Percentiles rank a stretch among this genome's conserved stretches.
Evolutionary conservation across 1,284 basidiomycete genomes (phyloP).

Genomic region (Melampsora americana): DNA sequence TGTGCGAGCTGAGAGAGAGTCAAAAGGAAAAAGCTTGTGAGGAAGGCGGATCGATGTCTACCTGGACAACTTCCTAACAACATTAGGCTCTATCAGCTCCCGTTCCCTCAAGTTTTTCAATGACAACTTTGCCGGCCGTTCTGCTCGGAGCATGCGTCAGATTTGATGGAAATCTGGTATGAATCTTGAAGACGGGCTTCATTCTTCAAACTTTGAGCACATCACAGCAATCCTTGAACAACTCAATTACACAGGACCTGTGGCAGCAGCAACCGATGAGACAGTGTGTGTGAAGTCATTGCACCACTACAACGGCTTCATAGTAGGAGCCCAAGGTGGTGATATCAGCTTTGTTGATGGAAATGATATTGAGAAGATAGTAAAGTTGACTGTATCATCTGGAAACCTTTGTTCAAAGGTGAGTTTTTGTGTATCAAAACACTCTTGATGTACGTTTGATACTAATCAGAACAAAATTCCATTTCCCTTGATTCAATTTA

Average conservation of each 20-base stretch:
- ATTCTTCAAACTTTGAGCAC: slow-evolving; percentile 1
- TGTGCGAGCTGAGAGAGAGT: no score
- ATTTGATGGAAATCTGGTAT: background rate
- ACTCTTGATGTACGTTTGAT: no score
- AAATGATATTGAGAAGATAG: background rate
- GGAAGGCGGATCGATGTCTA: no score
- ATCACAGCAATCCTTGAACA: background rate
- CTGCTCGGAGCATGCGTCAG: background rate
- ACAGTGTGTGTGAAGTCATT: slow-evolving; percentile 8
- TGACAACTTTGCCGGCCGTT: background rate
- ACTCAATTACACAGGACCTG: slow-evolving; percentile 10
- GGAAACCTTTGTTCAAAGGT: slow-evolving; percentile 5
- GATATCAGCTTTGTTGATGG: slow-evolving; percentile 9
- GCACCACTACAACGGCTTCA: slow-evolving; percentile 13
- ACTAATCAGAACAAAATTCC: background rate
- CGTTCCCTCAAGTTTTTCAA: no score
- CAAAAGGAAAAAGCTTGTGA: no score
- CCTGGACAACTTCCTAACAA: no score
- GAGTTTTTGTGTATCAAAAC: background rate
- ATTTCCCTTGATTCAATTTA: background rate
- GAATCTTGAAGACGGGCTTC: slow-evolving; percentile 6
- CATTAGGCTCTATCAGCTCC: no score
- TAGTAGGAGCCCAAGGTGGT: slow-evolving; percentile 15
- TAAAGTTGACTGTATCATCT: background rate
- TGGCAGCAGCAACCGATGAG: slow-evolving; percentile 1